Conservation (phyloP, 352 stramenopile species). For the Phytophthora colocasiae region DNA sequence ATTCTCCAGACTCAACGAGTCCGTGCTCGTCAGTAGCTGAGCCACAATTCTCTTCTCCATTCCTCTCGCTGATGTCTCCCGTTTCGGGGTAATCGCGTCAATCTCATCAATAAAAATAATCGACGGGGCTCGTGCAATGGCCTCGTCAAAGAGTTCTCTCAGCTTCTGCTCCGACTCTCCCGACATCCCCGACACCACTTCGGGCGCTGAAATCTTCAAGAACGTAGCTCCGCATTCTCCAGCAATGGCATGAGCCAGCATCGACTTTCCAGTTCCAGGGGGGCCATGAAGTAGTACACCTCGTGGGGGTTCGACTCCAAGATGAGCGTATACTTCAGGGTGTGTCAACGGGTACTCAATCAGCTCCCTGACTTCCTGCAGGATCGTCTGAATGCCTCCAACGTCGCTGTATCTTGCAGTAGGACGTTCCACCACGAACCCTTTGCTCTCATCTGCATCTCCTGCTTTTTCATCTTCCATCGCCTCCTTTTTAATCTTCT, state of each 20-base stretch:
- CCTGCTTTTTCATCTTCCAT: conserved; percentile 2
- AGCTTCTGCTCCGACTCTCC: conserved; percentile 91
- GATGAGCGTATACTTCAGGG: conserved; percentile 93
- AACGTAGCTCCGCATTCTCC: conserved; percentile 93
- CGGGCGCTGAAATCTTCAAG: conserved; percentile 86
- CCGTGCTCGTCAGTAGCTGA: conserved; percentile 94
- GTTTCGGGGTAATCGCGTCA: conserved; percentile 96
- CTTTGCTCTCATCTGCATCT: conserved; percentile 30
- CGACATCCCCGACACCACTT: conserved; percentile 96
- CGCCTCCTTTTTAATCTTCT: conserved; percentile 30
- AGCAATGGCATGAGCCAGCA: conserved; percentile 94
- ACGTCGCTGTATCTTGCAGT: conserved; percentile 90
- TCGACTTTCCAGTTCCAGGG: conserved; percentile 94
- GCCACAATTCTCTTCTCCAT: conserved; percentile 98
- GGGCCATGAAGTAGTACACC: conserved; percentile 94
- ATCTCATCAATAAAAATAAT: conserved; percentile 99
- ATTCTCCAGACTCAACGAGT: conserved; percentile 91
- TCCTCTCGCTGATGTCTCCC: conserved; percentile 92
- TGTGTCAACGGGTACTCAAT: conserved; percentile 96
- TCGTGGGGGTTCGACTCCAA: conserved; percentile 92
- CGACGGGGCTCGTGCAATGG: conserved; percentile 93
- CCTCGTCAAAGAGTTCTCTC: conserved; percentile 95
- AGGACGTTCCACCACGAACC: conserved; percentile 79
- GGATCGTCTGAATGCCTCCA: conserved; percentile 87
- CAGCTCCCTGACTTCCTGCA: conserved; percentile 93